Percentiles rank a stretch among this genome's conserved stretches.
Conservation (phyloP, 2,329 filamentous ascomycete genomes). For the Rhinocladiella similis region DNA sequence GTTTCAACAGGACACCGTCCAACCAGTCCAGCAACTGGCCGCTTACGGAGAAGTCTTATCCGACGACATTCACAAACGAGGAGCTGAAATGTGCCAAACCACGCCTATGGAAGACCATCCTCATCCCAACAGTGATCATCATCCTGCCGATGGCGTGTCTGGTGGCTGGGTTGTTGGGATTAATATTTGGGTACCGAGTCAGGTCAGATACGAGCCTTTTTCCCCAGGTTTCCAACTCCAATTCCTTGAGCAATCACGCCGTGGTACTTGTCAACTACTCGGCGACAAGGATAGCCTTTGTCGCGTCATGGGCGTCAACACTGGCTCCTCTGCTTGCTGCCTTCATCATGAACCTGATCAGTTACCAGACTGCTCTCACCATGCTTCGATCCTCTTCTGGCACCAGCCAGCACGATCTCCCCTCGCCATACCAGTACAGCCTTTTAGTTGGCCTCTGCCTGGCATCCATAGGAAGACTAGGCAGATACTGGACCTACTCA, state of each 20-base stretch:
- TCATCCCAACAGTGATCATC: constrained; percentile 22
- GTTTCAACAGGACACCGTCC: constrained; percentile 3
- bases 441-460: constrained; percentile 27
- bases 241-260: constrained; percentile 10
- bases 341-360: constrained; percentile 26
- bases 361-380: constrained; percentile 12
- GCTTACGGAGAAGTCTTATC: constrained; percentile 19
- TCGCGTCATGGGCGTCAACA: constrained; percentile 26
- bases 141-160: constrained; percentile 25
- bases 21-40: constrained; percentile 10
- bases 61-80: neutral
- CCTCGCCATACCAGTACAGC: constrained; percentile 29
- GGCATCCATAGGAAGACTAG: constrained; percentile 24
- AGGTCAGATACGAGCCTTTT: constrained; percentile 18
- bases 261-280: constrained; percentile 29
- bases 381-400: constrained; percentile 19
- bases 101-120: constrained; percentile 19
- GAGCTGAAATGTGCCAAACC: constrained; percentile 11
- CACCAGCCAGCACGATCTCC: constrained; percentile 17
- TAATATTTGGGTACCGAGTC: constrained; percentile 27
- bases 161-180: constrained; percentile 20
- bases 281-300: constrained; percentile 28
- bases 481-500: constrained; percentile 25
- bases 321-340: constrained; percentile 26
- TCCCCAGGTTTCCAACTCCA: constrained; percentile 13